These are phyloP conservation scores for Vigna radiata DNA, from an alignment of 306 rosid genomes.

Conservation along the genomic window DNA sequence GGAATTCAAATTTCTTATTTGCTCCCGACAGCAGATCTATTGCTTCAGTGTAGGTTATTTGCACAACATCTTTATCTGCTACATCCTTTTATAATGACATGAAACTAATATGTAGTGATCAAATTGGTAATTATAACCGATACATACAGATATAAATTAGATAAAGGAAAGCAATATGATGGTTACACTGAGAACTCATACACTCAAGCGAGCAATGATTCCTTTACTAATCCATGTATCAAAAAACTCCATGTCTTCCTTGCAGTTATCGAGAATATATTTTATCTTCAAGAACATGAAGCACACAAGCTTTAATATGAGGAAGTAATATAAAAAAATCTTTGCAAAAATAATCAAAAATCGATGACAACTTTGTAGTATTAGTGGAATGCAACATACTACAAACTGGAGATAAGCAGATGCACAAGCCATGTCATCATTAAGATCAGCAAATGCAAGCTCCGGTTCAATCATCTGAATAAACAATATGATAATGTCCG, in stretches of 20 bases:
- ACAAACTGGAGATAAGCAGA: conserved; percentile 98
- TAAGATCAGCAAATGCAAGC: conserved; percentile 96
- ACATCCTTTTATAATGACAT: conserved; percentile 65
- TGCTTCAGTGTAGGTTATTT: conserved; percentile 91
- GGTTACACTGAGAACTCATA: conserved; percentile 70
- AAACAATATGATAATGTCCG: conserved; percentile 26
- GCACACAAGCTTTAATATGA: conserved; percentile 12
- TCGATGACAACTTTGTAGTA: conserved; percentile 36
- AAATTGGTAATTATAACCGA: conserved; percentile 26
- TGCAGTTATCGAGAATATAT: conserved; percentile 83
- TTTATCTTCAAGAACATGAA: conserved; percentile 65
- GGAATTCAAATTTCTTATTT: conserved; percentile 92
- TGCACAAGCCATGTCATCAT: conserved; percentile 98
- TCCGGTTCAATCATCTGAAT: conserved; percentile 95
- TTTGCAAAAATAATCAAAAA: conserved; percentile 37
- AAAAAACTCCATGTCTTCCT: conserved; percentile 98
- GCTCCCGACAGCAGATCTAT: conserved; percentile 78
- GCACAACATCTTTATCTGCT: conserved; percentile 76
- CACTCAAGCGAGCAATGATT: conserved; percentile 83
- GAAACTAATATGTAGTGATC: conserved; percentile 24
- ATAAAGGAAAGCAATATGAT: conserved; percentile 40
- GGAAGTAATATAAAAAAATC: conserved; percentile 23
- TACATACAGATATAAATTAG: conserved; percentile 21
- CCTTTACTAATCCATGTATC: conserved; percentile 95
- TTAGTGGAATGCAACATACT: conserved; percentile 71